phyloP scores from a whole-genome alignment of 2,329 filamentous ascomycete genomes.

The Phaeoacremonium minimum region DNA sequence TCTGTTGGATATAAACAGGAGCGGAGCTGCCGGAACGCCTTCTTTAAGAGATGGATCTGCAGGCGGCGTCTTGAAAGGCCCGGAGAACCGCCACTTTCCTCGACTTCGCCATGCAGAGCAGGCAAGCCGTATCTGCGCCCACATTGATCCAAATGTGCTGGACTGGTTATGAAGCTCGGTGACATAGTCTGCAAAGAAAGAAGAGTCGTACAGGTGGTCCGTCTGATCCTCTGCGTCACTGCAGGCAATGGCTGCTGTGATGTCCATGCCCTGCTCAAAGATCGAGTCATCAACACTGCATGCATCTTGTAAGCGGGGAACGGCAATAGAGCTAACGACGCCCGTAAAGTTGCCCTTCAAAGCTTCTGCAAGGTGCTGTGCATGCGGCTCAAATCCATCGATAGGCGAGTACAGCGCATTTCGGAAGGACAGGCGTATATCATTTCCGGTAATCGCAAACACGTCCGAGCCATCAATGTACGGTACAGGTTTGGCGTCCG shows the following conservation, averaged over 20 bases:
- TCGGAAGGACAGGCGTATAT: slow-evolving; percentile 21
- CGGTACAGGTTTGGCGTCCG: slow-evolving; percentile 20
- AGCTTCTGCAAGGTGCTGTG: slow-evolving; percentile 14
- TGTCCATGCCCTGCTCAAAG: slow-evolving; percentile 14
- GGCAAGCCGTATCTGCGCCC: slow-evolving; percentile 19
- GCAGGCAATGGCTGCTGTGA: slow-evolving; percentile 25
- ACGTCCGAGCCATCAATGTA: slow-evolving; percentile 14
- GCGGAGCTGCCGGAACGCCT: slow-evolving; percentile 6
- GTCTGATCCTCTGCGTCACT: slow-evolving; percentile 22
- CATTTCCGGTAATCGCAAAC: slow-evolving; percentile 22
- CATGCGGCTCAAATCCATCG: slow-evolving; percentile 7
- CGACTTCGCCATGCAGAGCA: slow-evolving; percentile 18
- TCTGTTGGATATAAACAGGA: slow-evolving; percentile 5
- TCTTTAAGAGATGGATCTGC: slow-evolving; percentile 7
- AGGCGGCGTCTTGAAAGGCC: slow-evolving; percentile 11
- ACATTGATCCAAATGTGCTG: slow-evolving; percentile 22
- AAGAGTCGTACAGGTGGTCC: slow-evolving; percentile 1
- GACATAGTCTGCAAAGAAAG: slow-evolving; percentile 24
- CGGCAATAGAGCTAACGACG: slow-evolving; percentile 2
- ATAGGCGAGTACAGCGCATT: slow-evolving; percentile 24
- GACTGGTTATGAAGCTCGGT: slow-evolving; percentile 18
- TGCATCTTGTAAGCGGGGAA: slow-evolving; percentile 5
- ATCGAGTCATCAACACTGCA: slow-evolving; percentile 2
- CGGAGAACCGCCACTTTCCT: slow-evolving; percentile 17
- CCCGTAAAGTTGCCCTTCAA: slow-evolving; percentile 21